Conservation (phyloP, 1,139 yeast genomes). For the Geotrichum bryndzae region DNA sequence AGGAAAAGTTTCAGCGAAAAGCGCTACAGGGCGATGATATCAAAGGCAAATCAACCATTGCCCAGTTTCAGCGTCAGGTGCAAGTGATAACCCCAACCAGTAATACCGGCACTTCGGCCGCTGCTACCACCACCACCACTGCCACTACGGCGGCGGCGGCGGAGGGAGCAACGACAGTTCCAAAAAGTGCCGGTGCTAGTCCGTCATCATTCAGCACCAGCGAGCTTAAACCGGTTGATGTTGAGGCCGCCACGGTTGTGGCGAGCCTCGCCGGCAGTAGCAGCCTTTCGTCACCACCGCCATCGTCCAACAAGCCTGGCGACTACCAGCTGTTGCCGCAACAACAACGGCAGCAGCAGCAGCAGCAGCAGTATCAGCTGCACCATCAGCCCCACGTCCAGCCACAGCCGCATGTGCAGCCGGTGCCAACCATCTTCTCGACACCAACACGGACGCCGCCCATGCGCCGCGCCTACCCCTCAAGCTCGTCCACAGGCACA, state of each 20-base stretch:
- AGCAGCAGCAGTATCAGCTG: too few species aligned
- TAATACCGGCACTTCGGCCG: too few species aligned
- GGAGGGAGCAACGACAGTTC: too few species aligned
- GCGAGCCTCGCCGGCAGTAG: background rate
- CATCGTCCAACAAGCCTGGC: too few species aligned
- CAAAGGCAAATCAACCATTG: slow-evolving; percentile 37
- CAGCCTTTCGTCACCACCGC: background rate
- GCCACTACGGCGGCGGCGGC: background rate
- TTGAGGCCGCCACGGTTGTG: background rate
- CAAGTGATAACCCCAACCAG: background rate
- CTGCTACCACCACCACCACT: background rate
- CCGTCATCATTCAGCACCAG: background rate
- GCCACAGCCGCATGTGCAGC: background rate
- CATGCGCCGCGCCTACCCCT: background rate
- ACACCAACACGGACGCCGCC: background rate
- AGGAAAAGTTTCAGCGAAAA: slow-evolving; percentile 75
- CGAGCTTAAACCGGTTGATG: background rate
- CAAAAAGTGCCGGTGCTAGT: background rate
- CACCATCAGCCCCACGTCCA: background rate
- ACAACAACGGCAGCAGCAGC: too few species aligned
- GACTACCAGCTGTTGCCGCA: too few species aligned
- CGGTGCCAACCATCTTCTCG: background rate
- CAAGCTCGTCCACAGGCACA: background rate
- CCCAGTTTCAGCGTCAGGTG: slow-evolving; percentile 6
- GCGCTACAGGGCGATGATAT: slow-evolving; percentile 52